Evolutionary conservation across 495 filamentous ascomycete genomes (phyloP), one percentile per base, ranked within the genome.

Genomic region (Penicillium cataractarum): DNA sequence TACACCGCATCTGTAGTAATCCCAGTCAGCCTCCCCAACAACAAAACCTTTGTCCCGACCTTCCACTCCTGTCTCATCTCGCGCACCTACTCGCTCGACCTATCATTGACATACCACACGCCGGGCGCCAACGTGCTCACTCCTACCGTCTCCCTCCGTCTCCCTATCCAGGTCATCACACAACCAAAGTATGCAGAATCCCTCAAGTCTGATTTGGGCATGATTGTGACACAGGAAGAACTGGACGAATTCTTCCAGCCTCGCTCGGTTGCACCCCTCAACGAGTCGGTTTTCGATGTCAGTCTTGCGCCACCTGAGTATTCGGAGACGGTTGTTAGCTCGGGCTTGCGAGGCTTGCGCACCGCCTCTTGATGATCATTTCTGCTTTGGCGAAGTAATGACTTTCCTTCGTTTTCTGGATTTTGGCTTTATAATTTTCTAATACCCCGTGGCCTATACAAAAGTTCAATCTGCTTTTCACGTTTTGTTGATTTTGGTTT

Each of bases 51-150:
- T 75, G 75, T 95, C 29, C 96, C 95, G 0, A 93, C 92, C 19
- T 99, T 98, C 78, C 88, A 95, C 76, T 86, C 87, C 57, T 99
- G 95, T 75, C 84, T 97, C 66, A 79, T 90, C 31, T 90, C 89
- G 17, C 88, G 95, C 61, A 76, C 88, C 26, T 98, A 99, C 77
- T 78, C 82, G 9, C 80, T 97, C 22, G 87, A 90, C 44, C 76
- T 98, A 52, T 79, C 80, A 8, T 69, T 94, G 56, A 80, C 86
- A 4, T 75, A 91, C 42, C 83, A 86, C 57, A 83, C 86, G 0
- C 80, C 85, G 6, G 80, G 80, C 21, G 76, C 85, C n/a, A 80
- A 81, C 31, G 71, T 85, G 21, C 65, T 78, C 27, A 85, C 78
- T 26, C 83, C 88, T 3, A 81, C 75, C 2, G 63, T 94, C 17